phyloP scores from a whole-genome alignment of 148 eudicot genomes.

The Rhododendron simsii region DNA sequence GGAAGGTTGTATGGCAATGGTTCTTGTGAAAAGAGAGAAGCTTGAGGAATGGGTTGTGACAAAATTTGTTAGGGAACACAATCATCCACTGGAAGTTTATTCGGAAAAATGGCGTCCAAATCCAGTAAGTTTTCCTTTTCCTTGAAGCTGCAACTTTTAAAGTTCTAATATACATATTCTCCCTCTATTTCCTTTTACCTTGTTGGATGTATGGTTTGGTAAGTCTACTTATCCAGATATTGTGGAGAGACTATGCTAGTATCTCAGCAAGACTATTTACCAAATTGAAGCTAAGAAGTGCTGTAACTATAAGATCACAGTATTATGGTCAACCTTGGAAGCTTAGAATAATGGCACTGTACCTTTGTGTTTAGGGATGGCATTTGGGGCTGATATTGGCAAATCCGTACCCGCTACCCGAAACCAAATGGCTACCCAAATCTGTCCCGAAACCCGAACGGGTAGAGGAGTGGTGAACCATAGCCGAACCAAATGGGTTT shows the following conservation, averaged over 20 bases:
- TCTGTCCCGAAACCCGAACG: too few relatives aligned
- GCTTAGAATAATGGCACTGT: not conserved
- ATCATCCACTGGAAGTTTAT: too few relatives aligned
- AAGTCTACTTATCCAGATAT: not conserved
- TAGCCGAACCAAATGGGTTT: too few relatives aligned
- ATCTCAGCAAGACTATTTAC: not conserved
- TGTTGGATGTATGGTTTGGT: not conserved
- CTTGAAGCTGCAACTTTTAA: not conserved
- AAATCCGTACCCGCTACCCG: too few relatives aligned
- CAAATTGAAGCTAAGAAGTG: too few relatives aligned
- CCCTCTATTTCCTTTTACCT: not conserved
- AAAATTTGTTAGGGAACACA: too few relatives aligned
- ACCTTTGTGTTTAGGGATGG: not conserved
- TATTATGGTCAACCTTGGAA: too few relatives aligned
- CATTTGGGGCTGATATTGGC: too few relatives aligned
- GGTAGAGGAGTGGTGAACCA: too few relatives aligned
- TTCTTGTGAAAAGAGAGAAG: conserved; percentile 5
- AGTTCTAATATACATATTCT: not conserved
- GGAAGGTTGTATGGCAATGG: conserved; percentile 16
- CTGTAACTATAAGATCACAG: too few relatives aligned
- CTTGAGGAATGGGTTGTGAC: not conserved
- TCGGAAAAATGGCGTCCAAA: not conserved
- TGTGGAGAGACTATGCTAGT: not conserved
- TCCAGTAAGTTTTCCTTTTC: not conserved
- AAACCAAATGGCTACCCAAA: too few relatives aligned